These are phyloP conservation scores for Flaveria robusta DNA, from an alignment of 129 eudicot species.

Conservation along the genomic window DNA sequence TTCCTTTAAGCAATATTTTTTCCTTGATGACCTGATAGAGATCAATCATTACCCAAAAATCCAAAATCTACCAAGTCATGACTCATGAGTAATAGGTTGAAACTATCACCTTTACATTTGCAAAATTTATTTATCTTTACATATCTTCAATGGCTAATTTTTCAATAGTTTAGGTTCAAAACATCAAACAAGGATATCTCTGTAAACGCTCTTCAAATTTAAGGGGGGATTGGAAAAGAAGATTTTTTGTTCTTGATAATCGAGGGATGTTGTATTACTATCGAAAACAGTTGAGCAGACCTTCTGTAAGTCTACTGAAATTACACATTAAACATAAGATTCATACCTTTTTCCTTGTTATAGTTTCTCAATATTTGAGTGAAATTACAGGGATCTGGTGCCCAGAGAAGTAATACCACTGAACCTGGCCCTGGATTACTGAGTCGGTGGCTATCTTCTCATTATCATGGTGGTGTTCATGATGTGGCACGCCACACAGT, in stretches of 20 bases:
- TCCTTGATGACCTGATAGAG: not conserved
- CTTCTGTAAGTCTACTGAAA: slow-evolving; percentile 55
- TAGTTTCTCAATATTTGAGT: not conserved
- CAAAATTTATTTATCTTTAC: not conserved
- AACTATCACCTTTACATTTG: not conserved
- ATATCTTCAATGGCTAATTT: slow-evolving; percentile 40
- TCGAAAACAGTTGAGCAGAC: slow-evolving; percentile 70
- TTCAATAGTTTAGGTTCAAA: slow-evolving; percentile 96
- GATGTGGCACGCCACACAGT: slow-evolving; percentile 95
- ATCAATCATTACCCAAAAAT: not conserved
- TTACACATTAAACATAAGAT: not conserved
- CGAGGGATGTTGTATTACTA: slow-evolving; percentile 93
- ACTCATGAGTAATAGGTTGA: not conserved
- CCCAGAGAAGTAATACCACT: slow-evolving; percentile 43
- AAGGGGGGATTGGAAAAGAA: slow-evolving; percentile 97
- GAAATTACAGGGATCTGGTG: slow-evolving; percentile 44
- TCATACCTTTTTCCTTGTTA: not conserved
- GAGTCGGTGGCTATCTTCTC: slow-evolving; percentile 92
- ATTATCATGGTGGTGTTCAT: slow-evolving; percentile 80
- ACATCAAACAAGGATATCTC: slow-evolving; percentile 90
- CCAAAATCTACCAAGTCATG: not conserved
- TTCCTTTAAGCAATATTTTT: not conserved
- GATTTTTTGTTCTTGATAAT: slow-evolving; percentile 95
- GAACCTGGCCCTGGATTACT: slow-evolving; percentile 83
- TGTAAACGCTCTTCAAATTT: slow-evolving; percentile 89